Evolutionary conservation across 352 stramenopile species (phyloP).

Genomic region (Pythium utonaiense): DNA sequence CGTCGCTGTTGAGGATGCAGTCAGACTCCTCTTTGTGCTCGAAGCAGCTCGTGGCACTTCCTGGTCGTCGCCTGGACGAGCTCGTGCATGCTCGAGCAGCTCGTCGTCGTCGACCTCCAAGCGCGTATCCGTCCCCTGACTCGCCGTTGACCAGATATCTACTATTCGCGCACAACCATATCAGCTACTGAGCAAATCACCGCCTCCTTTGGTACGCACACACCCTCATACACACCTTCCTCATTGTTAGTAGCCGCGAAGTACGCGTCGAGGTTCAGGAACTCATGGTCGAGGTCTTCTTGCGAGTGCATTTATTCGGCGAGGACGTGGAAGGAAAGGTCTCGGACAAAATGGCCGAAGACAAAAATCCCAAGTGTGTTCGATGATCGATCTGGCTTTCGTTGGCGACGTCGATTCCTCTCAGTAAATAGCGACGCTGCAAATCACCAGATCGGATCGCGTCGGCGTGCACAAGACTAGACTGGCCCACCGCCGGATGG

Average conservation of each 20-base stretch:
- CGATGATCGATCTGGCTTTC: background rate
- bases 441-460: background rate
- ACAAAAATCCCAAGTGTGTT: conserved; percentile 9
- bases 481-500: too few species aligned
- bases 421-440: background rate
- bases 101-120: background rate
- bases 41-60: background rate
- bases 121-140: background rate
- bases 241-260: conserved; percentile 27
- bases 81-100: background rate
- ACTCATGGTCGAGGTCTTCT: conserved; percentile 29
- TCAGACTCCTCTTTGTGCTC: background rate
- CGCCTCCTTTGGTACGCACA: too few species aligned
- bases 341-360: conserved; percentile 6
- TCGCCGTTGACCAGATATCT: background rate
- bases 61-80: background rate
- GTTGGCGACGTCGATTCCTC: background rate
- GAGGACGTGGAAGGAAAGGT: background rate
- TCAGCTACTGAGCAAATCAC: too few species aligned
- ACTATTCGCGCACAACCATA: too few species aligned
- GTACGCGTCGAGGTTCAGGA: conserved; percentile 34
- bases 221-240: conserved; percentile 25
- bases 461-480: too few species aligned
- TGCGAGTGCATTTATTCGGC: conserved; percentile 24
- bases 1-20: background rate